Evolutionary conservation across 805 yeast genomes (phyloP), one percentile per base, ranked within the genome.

Genomic region (Suhomyces faveliae): DNA sequence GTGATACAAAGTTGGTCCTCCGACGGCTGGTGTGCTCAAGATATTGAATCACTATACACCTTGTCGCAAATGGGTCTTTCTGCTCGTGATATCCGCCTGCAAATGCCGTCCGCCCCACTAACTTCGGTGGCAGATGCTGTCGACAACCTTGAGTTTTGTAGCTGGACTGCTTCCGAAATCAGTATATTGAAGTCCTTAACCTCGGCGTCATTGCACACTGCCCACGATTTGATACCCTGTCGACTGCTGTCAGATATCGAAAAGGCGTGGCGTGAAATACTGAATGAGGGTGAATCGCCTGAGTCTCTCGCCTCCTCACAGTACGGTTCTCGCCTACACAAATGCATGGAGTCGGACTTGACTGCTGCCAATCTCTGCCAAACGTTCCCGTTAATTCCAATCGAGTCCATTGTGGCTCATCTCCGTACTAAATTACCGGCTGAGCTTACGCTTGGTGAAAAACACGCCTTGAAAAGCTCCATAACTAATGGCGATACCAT

Each of bases 401-500:
- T 49, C 3, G 40, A 37, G 11, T 21, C 22, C 5, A 51, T 56
- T 8, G 51, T 51, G 21, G 50, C 42, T 15, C 37, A 33, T 17
- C 6, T 48, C 12, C 2, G 20, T 13, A 10, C 13, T 4, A 19
- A 42, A n/a, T 46, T 45, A 2, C n/a, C 27, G 3, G 21, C 21
- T 0, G 55, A 58, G 2, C 55, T 64, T 42, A 62, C 72, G 5
- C 44, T 48, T 4, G 64, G 63, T 3, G 73, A 68, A 45, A 60
- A 54, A 20, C 49, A 53, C 21, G 25, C 49, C 19, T 50, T 66
- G 43, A 57, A 58, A 40, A 42, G 47, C 15, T 38, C 48, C n/a
- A 41, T 62, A 8, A 50, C 51, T 30, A 47, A 51, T 13, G 52
- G 56, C 4, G 39, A 24, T 15, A 20, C 62, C 4, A 41, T 50